Evolutionary conservation across 768 basidiomycete genomes (phyloP).

Genomic region (Pleurotus djamor): DNA sequence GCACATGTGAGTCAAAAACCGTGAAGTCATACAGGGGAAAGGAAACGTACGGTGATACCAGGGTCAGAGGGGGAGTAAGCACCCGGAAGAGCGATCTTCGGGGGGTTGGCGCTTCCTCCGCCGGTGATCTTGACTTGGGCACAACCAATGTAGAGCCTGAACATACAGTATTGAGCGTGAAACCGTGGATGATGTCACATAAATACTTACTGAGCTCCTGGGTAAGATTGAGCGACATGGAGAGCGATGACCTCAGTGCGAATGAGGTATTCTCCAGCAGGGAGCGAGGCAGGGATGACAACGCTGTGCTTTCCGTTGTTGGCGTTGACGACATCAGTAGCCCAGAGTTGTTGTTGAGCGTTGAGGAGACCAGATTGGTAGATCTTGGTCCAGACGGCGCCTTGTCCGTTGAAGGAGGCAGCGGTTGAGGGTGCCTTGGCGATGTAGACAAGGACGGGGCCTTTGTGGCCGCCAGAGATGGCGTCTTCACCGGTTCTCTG

Average conservation of each 20-base stretch:
- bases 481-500: slow-evolving; percentile 53
- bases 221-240: slow-evolving; percentile 30
- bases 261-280: slow-evolving; percentile 48
- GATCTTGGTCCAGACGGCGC: slow-evolving; percentile 53
- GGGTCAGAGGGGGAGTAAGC: slow-evolving; percentile 45
- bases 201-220: slow-evolving; percentile 28
- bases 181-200: background rate
- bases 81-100: slow-evolving; percentile 47
- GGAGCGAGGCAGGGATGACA: slow-evolving; percentile 41
- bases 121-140: slow-evolving; percentile 46
- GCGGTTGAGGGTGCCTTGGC: slow-evolving; percentile 47
- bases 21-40: background rate
- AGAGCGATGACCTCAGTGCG: slow-evolving; percentile 36
- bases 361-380: slow-evolving; percentile 45
- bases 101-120: slow-evolving; percentile 43
- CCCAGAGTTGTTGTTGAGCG: slow-evolving; percentile 37
- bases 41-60: slow-evolving; percentile 39
- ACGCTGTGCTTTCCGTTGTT: slow-evolving; percentile 43
- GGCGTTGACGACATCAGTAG: slow-evolving; percentile 48
- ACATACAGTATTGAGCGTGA: slow-evolving; percentile 19
- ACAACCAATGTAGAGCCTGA: slow-evolving; percentile 44
- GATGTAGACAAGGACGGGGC: slow-evolving; percentile 47
- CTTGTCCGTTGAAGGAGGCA: slow-evolving; percentile 43
- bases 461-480: slow-evolving; percentile 50
- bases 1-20: background rate